Evolutionary conservation across 2,329 filamentous ascomycete species (phyloP), one percentile per base, ranked within the genome.

Genomic region (Diaporthe ilicicola): DNA sequence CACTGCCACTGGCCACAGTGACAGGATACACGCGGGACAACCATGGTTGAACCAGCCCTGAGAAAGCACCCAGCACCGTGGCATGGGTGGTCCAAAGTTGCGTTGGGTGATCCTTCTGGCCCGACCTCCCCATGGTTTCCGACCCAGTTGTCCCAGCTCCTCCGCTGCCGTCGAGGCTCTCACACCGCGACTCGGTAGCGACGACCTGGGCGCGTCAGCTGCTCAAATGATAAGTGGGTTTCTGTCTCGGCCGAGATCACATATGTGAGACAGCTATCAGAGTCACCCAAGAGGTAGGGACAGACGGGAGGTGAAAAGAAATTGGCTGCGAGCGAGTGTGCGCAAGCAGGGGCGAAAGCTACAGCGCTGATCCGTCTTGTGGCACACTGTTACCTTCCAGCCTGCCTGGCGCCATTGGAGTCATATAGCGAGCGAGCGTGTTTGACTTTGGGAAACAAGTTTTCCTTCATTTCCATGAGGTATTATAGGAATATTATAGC

Each of bases 71-170:
- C n/a, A 19, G 10, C 12, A 13, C 9, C n/a, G 29, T 34, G 59
- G 13, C 42, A 24, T 50, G 59, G 59, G n/a, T 64, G 59, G 12
- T 7, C 44, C 4, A n/a, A 37, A 64, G 59, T 64, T 64, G 59
- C 59, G 59, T 50, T 50, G 50, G 56, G 27, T 17, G 48, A 48
- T 13, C 34, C 42, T 12, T 44, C 29, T 34, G 59, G 44, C 32
- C 59, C 44, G 24, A 37, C 15, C 27, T 5, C 15, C 32, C 19
- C 42, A 48, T 10, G 22, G 3, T 34, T 34, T 9, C 59, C 27
- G 24, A 7, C 29, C 13, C 13, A 50, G 13, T 24, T 24, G 44
- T 19, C 8, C 59, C 29, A 22, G 27, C n/a, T 42, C 10, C 12
- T 9, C 17, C n/a, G 19, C 39, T 46, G 27, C 19, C 39, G 42